Conservation (phyloP, 2,329 filamentous ascomycete genomes). For the Diaporthe citri region DNA sequence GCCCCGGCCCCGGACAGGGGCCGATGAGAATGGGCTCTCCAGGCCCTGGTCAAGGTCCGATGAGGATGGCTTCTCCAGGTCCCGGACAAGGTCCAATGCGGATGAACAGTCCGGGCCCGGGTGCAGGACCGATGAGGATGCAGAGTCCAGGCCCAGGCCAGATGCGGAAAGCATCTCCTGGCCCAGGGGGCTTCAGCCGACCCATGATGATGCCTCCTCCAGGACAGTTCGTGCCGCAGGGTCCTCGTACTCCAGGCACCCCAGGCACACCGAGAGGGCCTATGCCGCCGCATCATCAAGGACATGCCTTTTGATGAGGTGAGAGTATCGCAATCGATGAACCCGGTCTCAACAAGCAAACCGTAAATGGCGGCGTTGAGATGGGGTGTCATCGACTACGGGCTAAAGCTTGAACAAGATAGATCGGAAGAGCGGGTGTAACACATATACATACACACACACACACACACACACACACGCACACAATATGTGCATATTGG, state of each 20-base stretch:
- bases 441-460: neutral
- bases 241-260: conserved; percentile 45
- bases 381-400: neutral
- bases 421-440: neutral
- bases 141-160: conserved; percentile 35
- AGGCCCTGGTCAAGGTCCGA: too few relatives aligned
- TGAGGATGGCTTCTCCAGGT: conserved; percentile 38
- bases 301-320: conserved; percentile 49
- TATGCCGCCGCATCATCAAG: conserved; percentile 47
- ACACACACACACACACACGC: neutral
- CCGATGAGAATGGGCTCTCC: conserved; percentile 35
- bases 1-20: conserved; percentile 35
- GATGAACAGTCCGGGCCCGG: conserved; percentile 30
- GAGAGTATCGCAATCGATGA: neutral
- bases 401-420: neutral
- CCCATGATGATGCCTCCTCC: conserved; percentile 38
- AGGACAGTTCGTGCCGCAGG: conserved; percentile 43
- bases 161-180: conserved; percentile 37
- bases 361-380: neutral
- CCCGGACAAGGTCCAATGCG: conserved; percentile 34
- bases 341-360: neutral
- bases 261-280: conserved; percentile 38
- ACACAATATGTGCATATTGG: conserved; percentile 14
- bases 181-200: conserved; percentile 39
- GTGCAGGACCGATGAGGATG: conserved; percentile 33